Evolutionary conservation across 352 stramenopile genomes (phyloP), one percentile per base, ranked within the genome.

Genomic region (Phytophthora rubi): DNA sequence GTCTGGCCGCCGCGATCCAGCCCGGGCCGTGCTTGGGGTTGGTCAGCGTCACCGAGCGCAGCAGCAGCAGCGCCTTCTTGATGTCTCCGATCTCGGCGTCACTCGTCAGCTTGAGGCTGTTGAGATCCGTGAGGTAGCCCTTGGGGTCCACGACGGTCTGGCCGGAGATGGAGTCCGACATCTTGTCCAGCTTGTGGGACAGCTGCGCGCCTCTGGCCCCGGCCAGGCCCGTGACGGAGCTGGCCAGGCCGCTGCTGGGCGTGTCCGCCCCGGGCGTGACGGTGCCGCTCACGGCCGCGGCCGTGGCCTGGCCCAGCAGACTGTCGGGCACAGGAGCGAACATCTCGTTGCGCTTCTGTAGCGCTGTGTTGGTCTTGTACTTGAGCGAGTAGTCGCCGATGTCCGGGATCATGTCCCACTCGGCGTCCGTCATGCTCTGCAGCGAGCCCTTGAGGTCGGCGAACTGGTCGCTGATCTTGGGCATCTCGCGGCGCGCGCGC

Each of bases 21-120:
- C 97, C 98, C 0, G 97, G 97, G 6, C 90, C 96, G 79, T 99
- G 97, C 70, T 98, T 99, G 2, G 97, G 98, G 86, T 99, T 99
- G 2, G 97, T 99, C 80, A 98, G 93, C 4, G 97, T 98, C 12
- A 99, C 95, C 1, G 89, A 98, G 58, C 97, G 97, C 10, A 99
- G 86, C 13, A 99, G 75, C 47, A 99, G 75, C 9, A 98, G 86
- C 21, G 98, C 98, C 72, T 99, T 99, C 71, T 99, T 98, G 48
- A 99, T 99, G 79, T 99, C 98, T 23, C 96, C 97, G 44, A 99
- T 96, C 77, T 99, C 94, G 0, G 95, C 91, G 61, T 98, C 93
- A 26, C 87, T 95, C 35, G 87, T 93, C 47, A 99, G 90, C 68
- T 98, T 98, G 45, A 98, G 64, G 59, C 81, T 98, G 68, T 98